Conservation (phyloP, 140 eudicot genomes). For the Cichorium intybus region DNA sequence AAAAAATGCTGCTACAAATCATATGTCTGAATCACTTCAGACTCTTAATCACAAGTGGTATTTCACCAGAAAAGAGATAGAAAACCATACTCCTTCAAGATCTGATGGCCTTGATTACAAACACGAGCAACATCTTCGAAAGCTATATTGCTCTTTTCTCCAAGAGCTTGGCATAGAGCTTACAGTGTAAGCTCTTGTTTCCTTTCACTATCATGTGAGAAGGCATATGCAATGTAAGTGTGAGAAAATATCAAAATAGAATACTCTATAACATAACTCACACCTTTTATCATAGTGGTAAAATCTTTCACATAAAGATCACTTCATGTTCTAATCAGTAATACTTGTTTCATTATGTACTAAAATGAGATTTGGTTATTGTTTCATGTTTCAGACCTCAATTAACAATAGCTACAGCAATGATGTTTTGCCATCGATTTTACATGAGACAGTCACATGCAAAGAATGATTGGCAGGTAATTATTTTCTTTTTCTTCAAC, state of each 20-base stretch:
- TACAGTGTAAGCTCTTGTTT: slow-evolving; percentile 59
- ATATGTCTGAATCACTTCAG: slow-evolving; percentile 23
- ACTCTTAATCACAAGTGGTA: slow-evolving; percentile 50
- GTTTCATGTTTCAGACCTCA: slow-evolving; percentile 63
- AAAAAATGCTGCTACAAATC: slow-evolving; percentile 5
- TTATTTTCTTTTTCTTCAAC: slow-evolving; percentile 2
- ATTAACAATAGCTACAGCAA: slow-evolving; percentile 71
- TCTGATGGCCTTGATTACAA: slow-evolving; percentile 56
- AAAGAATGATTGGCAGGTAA: slow-evolving; percentile 79
- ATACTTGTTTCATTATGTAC: slow-evolving; percentile 5
- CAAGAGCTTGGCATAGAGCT: slow-evolving; percentile 82
- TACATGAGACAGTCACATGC: slow-evolving; percentile 75
- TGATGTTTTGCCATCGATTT: slow-evolving; percentile 81
- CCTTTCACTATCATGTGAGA: slow-evolving; percentile 13
- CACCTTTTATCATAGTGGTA: too few relatives aligned
- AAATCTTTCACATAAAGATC: too few relatives aligned
- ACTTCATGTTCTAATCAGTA: not conserved
- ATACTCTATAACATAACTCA: too few relatives aligned
- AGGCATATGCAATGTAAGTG: slow-evolving; percentile 16
- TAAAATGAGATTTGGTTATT: slow-evolving; percentile 19
- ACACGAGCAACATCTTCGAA: slow-evolving; percentile 50
- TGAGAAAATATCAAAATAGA: not conserved
- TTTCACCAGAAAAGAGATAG: slow-evolving; percentile 66
- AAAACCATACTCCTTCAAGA: slow-evolving; percentile 62
- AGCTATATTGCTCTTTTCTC: slow-evolving; percentile 53